These are phyloP conservation scores for Phaeosphaeriaceae sp. DNA, from an alignment of 2,329 filamentous ascomycete species.

Conservation along the genomic window DNA sequence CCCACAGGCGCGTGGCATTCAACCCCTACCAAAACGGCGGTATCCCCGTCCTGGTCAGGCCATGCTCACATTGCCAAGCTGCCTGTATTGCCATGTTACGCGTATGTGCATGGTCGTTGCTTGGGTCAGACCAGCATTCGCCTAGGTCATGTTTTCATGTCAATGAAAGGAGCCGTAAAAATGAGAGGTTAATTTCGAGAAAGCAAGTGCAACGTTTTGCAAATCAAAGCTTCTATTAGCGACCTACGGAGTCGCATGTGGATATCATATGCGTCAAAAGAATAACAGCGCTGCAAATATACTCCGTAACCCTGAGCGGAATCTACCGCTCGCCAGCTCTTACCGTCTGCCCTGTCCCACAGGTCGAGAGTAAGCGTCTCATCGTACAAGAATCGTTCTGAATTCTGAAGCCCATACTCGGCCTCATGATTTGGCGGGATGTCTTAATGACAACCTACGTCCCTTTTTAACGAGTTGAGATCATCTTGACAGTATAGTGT, in stretches of 20 bases:
- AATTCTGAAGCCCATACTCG: background rate
- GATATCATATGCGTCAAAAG: slow-evolving; percentile 7
- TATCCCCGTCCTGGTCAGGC: slow-evolving; percentile 5
- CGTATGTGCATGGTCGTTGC: background rate
- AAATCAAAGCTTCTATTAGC: background rate
- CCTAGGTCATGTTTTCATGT: too few relatives aligned
- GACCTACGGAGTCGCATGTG: background rate
- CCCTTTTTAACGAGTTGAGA: background rate
- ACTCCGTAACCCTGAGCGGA: background rate
- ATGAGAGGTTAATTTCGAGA: background rate
- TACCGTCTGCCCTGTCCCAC: background rate
- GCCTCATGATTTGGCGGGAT: background rate
- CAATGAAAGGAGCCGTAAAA: background rate
- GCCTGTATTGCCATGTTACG: background rate
- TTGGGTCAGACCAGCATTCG: background rate
- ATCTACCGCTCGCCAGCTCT: background rate
- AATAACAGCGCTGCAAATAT: background rate
- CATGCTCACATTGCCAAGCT: slow-evolving; percentile 15
- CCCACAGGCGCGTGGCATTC: background rate
- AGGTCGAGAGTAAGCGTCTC: too few relatives aligned
- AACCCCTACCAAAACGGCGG: slow-evolving; percentile 10
- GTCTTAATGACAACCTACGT: background rate
- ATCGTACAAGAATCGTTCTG: background rate
- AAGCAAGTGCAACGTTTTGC: too few relatives aligned
- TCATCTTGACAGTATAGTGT: background rate